Evolutionary conservation across 116 monocot genomes (phyloP).

Genomic region (Trichopus zeylanicus): DNA sequence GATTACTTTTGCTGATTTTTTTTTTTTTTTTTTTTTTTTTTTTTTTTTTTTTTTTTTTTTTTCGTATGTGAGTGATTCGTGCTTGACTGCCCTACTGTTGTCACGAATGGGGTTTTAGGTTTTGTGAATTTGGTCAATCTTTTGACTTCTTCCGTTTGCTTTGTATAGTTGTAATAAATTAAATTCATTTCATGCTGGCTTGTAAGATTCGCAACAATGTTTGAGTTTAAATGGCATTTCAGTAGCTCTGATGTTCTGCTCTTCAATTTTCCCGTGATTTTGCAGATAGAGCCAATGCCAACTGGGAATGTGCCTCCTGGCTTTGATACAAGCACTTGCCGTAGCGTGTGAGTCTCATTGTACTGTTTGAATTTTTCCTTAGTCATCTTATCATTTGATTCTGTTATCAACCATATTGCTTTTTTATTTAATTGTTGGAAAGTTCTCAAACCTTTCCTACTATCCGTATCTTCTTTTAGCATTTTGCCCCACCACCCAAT

Average conservation of each 20-base stretch:
- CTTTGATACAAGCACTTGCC: conserved; percentile 82
- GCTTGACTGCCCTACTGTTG: too few species aligned
- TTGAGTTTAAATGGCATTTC: background rate
- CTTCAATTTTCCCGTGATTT: conserved; percentile 15
- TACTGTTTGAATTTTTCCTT: background rate
- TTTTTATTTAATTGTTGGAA: background rate
- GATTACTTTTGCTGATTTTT: too few species aligned
- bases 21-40: too few species aligned
- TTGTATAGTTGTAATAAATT: too few species aligned
- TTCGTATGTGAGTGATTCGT: too few species aligned
- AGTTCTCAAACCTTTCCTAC: background rate
- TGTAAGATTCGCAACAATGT: background rate
- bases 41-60: too few species aligned
- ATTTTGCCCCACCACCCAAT: background rate
- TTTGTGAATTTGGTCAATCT: too few species aligned
- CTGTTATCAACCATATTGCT: background rate
- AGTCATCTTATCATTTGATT: background rate
- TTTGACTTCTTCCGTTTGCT: too few species aligned
- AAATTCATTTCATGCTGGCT: background rate
- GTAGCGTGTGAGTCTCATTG: conserved; percentile 80
- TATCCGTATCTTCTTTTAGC: background rate
- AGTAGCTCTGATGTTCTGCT: background rate
- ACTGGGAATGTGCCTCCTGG: conserved; percentile 91
- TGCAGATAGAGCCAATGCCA: conserved; percentile 85
- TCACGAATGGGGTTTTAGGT: too few species aligned